Evolutionary conservation across 2,329 filamentous ascomycete species (phyloP), one percentile per base, ranked within the genome.

Genomic region (Neofusicoccum kwambonambiense): DNA sequence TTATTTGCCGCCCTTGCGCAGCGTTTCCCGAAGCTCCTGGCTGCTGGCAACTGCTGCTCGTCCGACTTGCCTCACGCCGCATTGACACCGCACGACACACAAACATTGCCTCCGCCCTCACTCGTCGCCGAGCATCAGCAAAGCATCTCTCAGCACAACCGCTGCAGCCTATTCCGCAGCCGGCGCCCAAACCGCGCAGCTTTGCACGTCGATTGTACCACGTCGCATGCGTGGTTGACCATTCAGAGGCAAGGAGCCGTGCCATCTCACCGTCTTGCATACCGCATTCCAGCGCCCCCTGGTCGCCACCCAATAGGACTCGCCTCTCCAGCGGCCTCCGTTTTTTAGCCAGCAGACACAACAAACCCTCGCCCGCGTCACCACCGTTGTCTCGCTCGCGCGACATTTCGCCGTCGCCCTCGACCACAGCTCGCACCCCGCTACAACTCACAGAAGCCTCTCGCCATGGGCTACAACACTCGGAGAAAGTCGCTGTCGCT

Each of bases 401-500:
- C 70, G 73, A 73, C 75, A 73, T 70, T 71, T 71, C 68, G 54
- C 13, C 69, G 68, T 66, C 71, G 65, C 68, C 63, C 65, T 70
- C 65, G 67, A 66, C 66, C 27, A 31, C 27, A 66, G 67, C 70
- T 60, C 64, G 67, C 73, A 63, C 66, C 52, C 66, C 62, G 42
- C 50, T 19, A 22, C 44, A 35, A 50, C 42, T 62, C 17, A 34
- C 41, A 50, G 54, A 66, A 65, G 54, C 22, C 37, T 47, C 12
- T 35, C 64, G 27, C 12, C 73, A 97, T 97, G 92, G 90, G 90
- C 75, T 97, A 97, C 85, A 97, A 97, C 80, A 98, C 94, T 71
- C 91, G 94, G 80, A 90, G 93, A 79, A 98, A 98, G 84, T 97
- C 93, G 75, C 83, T 99, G 70, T 97, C 93, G 68, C 84, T 98